Base-by-base conservation (phyloP, 1,284 basidiomycete genomes). In the Cutaneotrichosporon curvatum region DNA sequence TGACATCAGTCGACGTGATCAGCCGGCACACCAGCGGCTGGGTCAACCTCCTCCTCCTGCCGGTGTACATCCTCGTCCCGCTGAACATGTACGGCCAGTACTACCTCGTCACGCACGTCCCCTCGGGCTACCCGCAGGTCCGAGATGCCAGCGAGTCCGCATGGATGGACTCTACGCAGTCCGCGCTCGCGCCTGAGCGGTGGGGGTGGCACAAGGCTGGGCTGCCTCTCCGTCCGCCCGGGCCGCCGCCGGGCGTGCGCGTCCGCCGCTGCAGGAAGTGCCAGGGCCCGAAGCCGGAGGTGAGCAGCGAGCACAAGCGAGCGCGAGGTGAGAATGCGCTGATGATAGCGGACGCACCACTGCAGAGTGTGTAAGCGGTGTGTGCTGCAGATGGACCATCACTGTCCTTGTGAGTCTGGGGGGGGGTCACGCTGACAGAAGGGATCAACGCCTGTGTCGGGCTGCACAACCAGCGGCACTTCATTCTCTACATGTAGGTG, bases 401-500 rank as follows among this genome's bases (percentile, higher is more conserved):
- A 95, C 70, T 91, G 87, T 72, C 87, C 87, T 28, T 65, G 87
- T 90, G 63, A 70, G 70, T 64, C 79, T 78, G 15, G 39, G 5
- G 12, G 11, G 11, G n/a, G 14, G 18, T 28, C 10, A 20, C 12
- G 38, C 44, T 58, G 28, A 51, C 11, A 16, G 37, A 69, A 85
- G 91, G 94, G 94, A 83, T 98, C 57, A 97, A 97, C 67, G 87
- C 89, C 78, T 97, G 92, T 61, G 88, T 98, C 20, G 94, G 95
- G 2, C 68, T 97, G 7, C 78, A 94, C 65, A 98, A 98, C 64
- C 92, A 97, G 68, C 81, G 94, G 0, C 89, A 97, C 71, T 98
- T 98, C 61, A 79, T 95, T 28, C 75, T 97, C 30, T 98, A 97
- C 48, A 88, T 86, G 79, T 78, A 2, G 78, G 82, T 3, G 78